Evolutionary conservation across 164 flowering plant genomes (phyloP), one percentile per base, ranked within the genome.

Genomic region (Annona squamosa): DNA sequence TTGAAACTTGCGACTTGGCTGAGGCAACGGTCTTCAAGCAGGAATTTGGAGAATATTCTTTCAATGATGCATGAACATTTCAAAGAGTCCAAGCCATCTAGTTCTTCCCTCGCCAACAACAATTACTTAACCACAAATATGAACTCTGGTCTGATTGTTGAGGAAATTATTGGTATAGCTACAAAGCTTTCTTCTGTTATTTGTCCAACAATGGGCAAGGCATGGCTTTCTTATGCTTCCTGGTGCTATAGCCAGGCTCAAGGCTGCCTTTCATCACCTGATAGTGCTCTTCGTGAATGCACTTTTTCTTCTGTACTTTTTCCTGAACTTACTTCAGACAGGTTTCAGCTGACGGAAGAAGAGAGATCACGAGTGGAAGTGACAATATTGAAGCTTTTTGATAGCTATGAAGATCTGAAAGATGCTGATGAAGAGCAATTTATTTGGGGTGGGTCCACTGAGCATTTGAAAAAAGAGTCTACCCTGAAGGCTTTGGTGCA

Each of bases 211-310:
- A 84, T 92, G 93, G 92, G 94, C 16, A 94, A 92, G 78, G 79
- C 97, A 71, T 94, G 99, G 99, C 86, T 94, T 79, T 88, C 91
- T 69, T 92, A 94, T 90, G 99, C 95, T 17, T 85, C 94, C 62
- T 94, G 99, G 99, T 94, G 99, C 83, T 94, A 86, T 77, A 70
- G 62, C 77, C 94, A 86, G 81, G 99, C 95, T 41, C 81, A 68
- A 73, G 76, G 76, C 46, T 80, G 85, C 61, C 81, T 90, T 47
- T 75, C 78, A 47, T 61, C 76, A 47, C 71, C 52, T 46, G 85
- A 82, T 67, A 74, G 75, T 65, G 80, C 77, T 73, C 82, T 85
- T 59, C 83, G 71, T 46, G 82, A 92, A 18, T 86, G 84, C 79
- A 82, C 85, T 18, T 81, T 86, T 75, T 91, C 92, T 77, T 80